Conservation (phyloP, 345 rosid species). For the Capsella bursapastoris region DNA sequence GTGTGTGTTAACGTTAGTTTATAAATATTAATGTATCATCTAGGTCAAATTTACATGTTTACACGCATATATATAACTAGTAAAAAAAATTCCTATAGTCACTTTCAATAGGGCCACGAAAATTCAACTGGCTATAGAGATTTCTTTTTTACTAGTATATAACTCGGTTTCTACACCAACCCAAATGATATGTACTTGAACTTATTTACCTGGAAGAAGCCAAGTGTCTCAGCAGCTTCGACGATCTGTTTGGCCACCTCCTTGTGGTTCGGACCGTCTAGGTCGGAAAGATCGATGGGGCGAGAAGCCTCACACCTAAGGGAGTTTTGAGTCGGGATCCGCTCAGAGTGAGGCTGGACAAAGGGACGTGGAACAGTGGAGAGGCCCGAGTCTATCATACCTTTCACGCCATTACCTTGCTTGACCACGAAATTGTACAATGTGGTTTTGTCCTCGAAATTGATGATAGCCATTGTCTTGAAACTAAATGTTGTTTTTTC, state of each 20-base stretch:
- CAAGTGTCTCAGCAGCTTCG: constrained; percentile 58
- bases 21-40: neutral
- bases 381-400: constrained; percentile 55
- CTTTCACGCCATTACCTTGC: constrained; percentile 64
- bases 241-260: constrained; percentile 46
- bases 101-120: too few species aligned
- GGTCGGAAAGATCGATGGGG: constrained; percentile 55
- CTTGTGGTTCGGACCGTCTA: constrained; percentile 50
- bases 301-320: constrained; percentile 12
- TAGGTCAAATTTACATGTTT: neutral
- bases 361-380: constrained; percentile 50
- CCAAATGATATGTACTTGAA: neutral
- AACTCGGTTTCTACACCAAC: neutral
- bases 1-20: neutral
- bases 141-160: too few species aligned
- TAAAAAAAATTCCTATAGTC: too few species aligned
- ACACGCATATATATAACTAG: neutral
- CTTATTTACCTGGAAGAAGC: constrained; percentile 52
- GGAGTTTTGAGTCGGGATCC: constrained; percentile 48
- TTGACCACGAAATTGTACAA: constrained; percentile 56
- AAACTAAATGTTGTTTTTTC: too few species aligned
- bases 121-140: too few species aligned
- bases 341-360: constrained; percentile 49
- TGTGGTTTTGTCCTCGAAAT: constrained; percentile 44
- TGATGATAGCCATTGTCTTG: constrained; percentile 28